Evolutionary conservation across 495 filamentous ascomycete species (phyloP), one percentile per base, ranked within the genome.

Genomic region (Penicillium odoratum): DNA sequence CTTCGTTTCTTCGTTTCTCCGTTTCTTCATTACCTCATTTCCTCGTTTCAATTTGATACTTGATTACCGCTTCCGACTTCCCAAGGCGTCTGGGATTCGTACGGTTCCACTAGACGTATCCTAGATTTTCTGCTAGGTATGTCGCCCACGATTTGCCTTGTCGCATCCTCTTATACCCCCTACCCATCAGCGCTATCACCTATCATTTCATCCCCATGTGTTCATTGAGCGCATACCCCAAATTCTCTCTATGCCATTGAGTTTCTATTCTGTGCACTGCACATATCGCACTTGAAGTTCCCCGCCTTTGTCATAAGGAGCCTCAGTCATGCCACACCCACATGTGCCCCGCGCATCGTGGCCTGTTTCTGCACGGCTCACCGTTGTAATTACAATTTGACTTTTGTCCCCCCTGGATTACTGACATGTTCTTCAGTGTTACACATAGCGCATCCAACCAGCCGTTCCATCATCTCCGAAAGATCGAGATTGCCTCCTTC

Each of bases 241-340:
- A 5, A 40, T 5, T 6, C 0, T 2, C 16, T n/a, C 13, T 2
- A 15, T 31, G 42, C 56, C 16, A 58, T 52, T 53, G 31, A 21
- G 51, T 28, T 7, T 46, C 18, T 10, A 7, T 26, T n/a, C 53
- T 55, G 38, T 29, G 10, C 53, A 34, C 40, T 31, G 36, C 44
- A n/a, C 38, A n/a, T 16, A 48, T 51, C 25, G 40, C 36, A 43
- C 33, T 16, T 4, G 46, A 11, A 15, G 11, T 16, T 31, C 28
- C 52, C 58, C 66, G 53, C 60, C 61, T 63, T 38, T 55, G 21
- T 47, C 51, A 43, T 33, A 29, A 59, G 55, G 63, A 56, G 50
- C 43, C 65, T 59, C 63, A 26, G 54, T 66, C 63, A 68, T 68
- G 60, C 63, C 63, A 66, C 53, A 63, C 55, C 30, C 53, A 21